Base-by-base conservation (phyloP, 2,329 filamentous ascomycete species). In the Sporothrix euskadiensis region DNA sequence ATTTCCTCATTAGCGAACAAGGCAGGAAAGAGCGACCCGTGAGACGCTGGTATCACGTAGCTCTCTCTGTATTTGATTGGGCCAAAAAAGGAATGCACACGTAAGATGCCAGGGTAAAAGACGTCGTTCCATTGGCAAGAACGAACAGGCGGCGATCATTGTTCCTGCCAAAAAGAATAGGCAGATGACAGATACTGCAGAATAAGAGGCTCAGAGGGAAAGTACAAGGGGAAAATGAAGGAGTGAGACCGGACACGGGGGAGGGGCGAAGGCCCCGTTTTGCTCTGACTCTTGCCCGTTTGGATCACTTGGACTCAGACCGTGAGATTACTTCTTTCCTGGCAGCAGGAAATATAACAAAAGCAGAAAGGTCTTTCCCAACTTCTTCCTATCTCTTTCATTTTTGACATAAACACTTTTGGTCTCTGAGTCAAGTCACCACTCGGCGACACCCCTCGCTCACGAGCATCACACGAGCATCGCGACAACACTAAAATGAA, bases 41-140 rank as follows among this genome's bases (percentile, higher is more conserved):
- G 61, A 44, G 39, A 65, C 35, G 39, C 22, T 22, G n/a, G 6
- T 30, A 26, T 47, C 61, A 16, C n/a, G 22, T 66, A 44, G 44
- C 9, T 19, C 6, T 30, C 30, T 41, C 22, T 30, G 39, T 7
- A 12, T 66, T 10, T 66, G 39, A n/a, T 66, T 66, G 39, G 39
- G 44, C 44, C 61, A 10, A 41, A 47, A 19, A 3, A 66, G 39
- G 39, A 47, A 47, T 30, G 61, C 0, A 66, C 61, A 66, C 61
- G 61, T 30, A 19, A 47, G 39, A 41, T 12, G 12, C 61, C 39
- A 22, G 14, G n/a, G n/a, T 12, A 39, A 66, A 22, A 16, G 14
- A 9, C 26, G 44, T 65, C 44, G 35, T 65, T 9, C 39, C 61
- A 44, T 22, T 66, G 39, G 61, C n/a, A 66, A 66, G 61, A 66